These are phyloP conservation scores for Sherardia arvensis DNA, from an alignment of 257 asterid genomes.

Conservation along the genomic window DNA sequence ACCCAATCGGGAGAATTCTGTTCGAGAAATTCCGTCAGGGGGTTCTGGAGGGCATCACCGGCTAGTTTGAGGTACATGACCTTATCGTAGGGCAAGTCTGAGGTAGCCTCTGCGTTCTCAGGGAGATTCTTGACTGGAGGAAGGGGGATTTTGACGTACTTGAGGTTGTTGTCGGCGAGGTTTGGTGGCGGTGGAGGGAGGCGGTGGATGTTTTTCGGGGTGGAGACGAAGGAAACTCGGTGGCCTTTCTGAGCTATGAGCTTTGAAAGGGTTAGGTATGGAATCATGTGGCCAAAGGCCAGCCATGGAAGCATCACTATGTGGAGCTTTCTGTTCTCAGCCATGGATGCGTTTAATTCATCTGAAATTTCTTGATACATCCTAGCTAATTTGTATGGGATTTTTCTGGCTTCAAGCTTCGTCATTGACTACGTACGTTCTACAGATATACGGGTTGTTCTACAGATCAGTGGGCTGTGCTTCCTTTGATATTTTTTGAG, in stretches of 20 bases:
- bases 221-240: conserved; percentile 37
- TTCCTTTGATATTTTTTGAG: no score
- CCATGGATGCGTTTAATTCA: no score
- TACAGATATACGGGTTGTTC: no score
- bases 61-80: conserved; percentile 31
- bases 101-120: conserved; percentile 24
- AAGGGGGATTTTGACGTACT: conserved; percentile 30
- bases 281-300: conserved; percentile 57
- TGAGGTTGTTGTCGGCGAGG: conserved; percentile 18
- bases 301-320: conserved; percentile 58
- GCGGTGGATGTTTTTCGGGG: conserved; percentile 47
- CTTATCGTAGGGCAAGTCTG: conserved; percentile 15
- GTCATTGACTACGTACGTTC: no score
- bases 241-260: conserved; percentile 41
- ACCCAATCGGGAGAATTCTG: conserved; percentile 25
- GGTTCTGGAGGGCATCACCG: conserved; percentile 19
- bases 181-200: conserved; percentile 40
- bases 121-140: conserved; percentile 22
- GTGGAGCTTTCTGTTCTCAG: conserved; percentile 19
- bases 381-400: no score
- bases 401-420: no score
- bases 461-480: no score
- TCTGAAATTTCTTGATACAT: no score
- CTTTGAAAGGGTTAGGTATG: conserved; percentile 42
- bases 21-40: conserved; percentile 15